Evolutionary conservation across 495 filamentous ascomycete species (phyloP).

Genomic region (Pyronema domesticum): DNA sequence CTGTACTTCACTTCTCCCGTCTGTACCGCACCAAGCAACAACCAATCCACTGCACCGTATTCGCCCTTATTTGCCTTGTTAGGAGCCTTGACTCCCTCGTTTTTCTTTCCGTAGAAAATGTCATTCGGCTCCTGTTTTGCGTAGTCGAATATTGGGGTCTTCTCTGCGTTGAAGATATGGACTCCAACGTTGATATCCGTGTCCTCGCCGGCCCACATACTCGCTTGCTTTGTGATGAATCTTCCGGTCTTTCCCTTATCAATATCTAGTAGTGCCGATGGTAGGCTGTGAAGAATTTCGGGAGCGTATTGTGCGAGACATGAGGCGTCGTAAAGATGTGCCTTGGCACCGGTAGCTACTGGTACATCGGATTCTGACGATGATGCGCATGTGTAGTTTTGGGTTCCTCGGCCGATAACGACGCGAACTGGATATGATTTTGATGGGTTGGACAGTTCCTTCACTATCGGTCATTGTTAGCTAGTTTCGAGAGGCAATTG

Average conservation of each 20-base stretch:
- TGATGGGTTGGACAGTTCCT: neutral
- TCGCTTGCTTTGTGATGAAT: neutral
- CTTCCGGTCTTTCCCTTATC: too few relatives aligned
- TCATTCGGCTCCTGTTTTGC: slow-evolving; percentile 35
- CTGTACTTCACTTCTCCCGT: slow-evolving; percentile 29
- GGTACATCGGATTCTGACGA: slow-evolving; percentile 37
- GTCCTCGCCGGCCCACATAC: neutral
- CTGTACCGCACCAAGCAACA: slow-evolving; percentile 44
- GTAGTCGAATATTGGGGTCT: slow-evolving; percentile 63
- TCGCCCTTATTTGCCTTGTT: slow-evolving; percentile 34
- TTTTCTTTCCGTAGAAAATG: slow-evolving; percentile 46
- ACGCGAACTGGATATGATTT: slow-evolving; percentile 27
- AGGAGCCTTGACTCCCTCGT: slow-evolving; percentile 38
- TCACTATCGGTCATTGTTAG: neutral
- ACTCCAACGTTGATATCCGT: slow-evolving; percentile 43
- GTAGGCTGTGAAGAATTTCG: slow-evolving; percentile 35
- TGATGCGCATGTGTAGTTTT: slow-evolving; percentile 78
- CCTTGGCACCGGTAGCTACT: slow-evolving; percentile 52
- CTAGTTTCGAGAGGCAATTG: neutral
- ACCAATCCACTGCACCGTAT: slow-evolving; percentile 54
- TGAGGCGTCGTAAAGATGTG: slow-evolving; percentile 71
- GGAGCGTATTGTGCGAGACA: slow-evolving; percentile 55
- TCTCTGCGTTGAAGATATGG: slow-evolving; percentile 56
- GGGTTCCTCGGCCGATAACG: slow-evolving; percentile 67
- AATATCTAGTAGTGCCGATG: neutral